Evolutionary conservation across 192 early-diverging fungal genomes (phyloP).

Genomic region (Helicostylum pulchrum): DNA sequence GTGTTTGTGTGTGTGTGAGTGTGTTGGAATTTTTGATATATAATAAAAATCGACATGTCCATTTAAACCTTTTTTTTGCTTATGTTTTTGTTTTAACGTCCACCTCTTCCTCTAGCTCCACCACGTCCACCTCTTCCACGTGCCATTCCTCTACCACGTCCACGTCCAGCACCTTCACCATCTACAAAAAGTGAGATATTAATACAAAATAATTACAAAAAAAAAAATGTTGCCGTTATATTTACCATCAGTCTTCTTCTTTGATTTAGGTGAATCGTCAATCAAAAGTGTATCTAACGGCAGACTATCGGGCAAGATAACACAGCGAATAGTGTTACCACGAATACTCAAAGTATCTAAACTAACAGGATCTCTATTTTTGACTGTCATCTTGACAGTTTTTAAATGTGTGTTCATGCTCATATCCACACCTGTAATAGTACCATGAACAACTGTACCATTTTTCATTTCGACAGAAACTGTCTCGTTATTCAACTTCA

Average conservation of each 20-base stretch:
- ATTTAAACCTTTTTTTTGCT: background rate
- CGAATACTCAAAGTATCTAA: slow-evolving; percentile 93
- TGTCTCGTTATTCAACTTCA: slow-evolving; percentile 96
- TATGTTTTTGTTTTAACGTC: slow-evolving; percentile 20
- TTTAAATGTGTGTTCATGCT: slow-evolving; percentile 99
- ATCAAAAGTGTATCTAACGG: slow-evolving; percentile 95
- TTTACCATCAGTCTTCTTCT: slow-evolving; percentile 77
- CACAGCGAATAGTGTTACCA: slow-evolving; percentile 94
- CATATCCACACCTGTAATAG: slow-evolving; percentile 96
- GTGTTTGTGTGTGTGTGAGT: background rate
- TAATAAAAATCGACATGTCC: background rate
- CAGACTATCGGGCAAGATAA: slow-evolving; percentile 92
- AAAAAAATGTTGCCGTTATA: background rate
- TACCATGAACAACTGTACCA: slow-evolving; percentile 95
- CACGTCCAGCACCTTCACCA: slow-evolving; percentile 43
- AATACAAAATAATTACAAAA: background rate
- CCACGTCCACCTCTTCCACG: slow-evolving; percentile 66
- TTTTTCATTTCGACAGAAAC: slow-evolving; percentile 99
- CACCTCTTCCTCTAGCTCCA: slow-evolving; percentile 42
- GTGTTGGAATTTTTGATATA: background rate
- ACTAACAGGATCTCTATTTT: slow-evolving; percentile 83
- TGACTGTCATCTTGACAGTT: slow-evolving; percentile 97
- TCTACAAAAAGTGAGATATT: background rate
- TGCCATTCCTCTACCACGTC: slow-evolving; percentile 73
- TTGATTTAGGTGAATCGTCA: slow-evolving; percentile 92